Conservation (phyloP, 768 basidiomycete genomes). For the Leccinum fibrillosum region DNA sequence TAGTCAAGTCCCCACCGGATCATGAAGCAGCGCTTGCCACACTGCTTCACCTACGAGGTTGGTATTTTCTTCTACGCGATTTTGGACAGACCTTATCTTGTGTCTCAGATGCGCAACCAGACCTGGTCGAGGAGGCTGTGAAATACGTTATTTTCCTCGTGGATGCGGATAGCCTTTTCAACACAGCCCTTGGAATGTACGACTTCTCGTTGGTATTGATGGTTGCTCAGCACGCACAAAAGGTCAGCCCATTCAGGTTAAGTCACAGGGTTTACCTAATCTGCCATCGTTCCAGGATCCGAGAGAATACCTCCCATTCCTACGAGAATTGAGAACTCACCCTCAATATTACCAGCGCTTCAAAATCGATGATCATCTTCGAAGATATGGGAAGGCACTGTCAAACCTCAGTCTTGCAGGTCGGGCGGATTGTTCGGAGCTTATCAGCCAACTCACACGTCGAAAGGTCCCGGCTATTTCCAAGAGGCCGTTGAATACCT, state of each 20-base stretch:
- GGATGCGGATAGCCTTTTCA: slow-evolving; percentile 86
- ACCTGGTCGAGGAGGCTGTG: slow-evolving; percentile 91
- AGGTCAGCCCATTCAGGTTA: slow-evolving; percentile 47
- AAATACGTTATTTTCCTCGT: slow-evolving; percentile 98
- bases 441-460: slow-evolving; percentile 3
- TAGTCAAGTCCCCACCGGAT: slow-evolving; percentile 88
- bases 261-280: slow-evolving; percentile 1
- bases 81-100: background rate
- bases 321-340: slow-evolving; percentile 75
- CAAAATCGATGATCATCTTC: slow-evolving; percentile 90
- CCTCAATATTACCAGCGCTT: slow-evolving; percentile 83
- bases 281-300: slow-evolving; percentile 68
- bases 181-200: slow-evolving; percentile 97
- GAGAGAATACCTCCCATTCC: slow-evolving; percentile 95
- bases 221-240: slow-evolving; percentile 96
- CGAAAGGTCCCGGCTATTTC: slow-evolving; percentile 63
- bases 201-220: slow-evolving; percentile 94
- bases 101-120: slow-evolving; percentile 45
- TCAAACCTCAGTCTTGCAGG: slow-evolving; percentile 73
- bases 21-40: slow-evolving; percentile 80
- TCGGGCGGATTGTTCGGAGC: slow-evolving; percentile 22
- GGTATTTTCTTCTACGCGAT: slow-evolving; percentile 3
- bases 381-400: slow-evolving; percentile 71
- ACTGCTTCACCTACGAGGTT: slow-evolving; percentile 77
- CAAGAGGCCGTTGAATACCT: slow-evolving; percentile 79